Percentiles rank a stretch among this genome's conserved stretches.
Evolutionary conservation across 164 flowering plant genomes (phyloP).

Genomic region (Buxus sempervirens): DNA sequence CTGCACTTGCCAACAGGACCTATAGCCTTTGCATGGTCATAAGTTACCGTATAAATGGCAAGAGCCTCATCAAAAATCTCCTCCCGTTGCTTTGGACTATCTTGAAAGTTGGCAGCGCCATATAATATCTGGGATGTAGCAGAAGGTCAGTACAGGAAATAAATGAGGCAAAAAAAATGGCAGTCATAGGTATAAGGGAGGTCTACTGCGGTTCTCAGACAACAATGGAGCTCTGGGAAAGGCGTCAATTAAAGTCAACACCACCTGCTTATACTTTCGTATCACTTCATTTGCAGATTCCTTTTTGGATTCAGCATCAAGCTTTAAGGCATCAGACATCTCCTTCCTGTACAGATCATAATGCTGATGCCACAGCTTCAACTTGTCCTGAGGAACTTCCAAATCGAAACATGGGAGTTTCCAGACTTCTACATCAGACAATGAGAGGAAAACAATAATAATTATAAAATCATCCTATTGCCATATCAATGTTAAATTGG

Average conservation of each 20-base stretch:
- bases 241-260: no score
- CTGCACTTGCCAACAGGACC: constrained; percentile 23
- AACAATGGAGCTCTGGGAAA: neutral
- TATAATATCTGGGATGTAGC: constrained; percentile 47
- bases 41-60: constrained; percentile 56
- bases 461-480: no score
- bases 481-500: neutral
- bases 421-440: constrained; percentile 48
- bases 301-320: constrained; percentile 19
- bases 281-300: constrained; percentile 39
- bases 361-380: constrained; percentile 32
- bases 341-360: constrained; percentile 48
- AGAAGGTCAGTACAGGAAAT: neutral
- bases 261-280: constrained; percentile 45
- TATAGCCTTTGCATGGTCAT: constrained; percentile 37
- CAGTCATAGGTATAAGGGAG: no score
- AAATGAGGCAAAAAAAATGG: no score
- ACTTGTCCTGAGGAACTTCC: constrained; percentile 28
- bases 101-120: constrained; percentile 45
- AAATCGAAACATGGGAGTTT: constrained; percentile 50
- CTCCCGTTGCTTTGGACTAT: constrained; percentile 29
- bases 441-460: no score
- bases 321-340: constrained; percentile 44
- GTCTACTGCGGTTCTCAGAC: neutral
- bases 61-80: constrained; percentile 58